Conservation (phyloP, 2,329 filamentous ascomycete genomes). For the Akanthomyces muscarius region DNA sequence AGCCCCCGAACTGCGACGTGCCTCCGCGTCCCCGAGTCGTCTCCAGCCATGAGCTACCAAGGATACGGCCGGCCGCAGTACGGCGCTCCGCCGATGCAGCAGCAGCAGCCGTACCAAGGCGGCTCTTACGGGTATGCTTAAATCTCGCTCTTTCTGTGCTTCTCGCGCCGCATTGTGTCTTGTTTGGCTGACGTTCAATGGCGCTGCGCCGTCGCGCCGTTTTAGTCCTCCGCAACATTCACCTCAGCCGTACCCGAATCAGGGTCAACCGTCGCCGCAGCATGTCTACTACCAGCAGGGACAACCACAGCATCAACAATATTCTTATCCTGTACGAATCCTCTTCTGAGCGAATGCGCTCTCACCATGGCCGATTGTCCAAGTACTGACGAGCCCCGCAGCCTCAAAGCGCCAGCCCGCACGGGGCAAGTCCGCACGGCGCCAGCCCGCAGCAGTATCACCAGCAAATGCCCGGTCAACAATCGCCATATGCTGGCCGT, state of each 20-base stretch:
- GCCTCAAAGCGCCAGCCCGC: constrained; percentile 32
- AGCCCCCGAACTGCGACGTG: not conserved
- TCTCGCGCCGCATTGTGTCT: not conserved
- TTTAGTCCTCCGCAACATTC: constrained; percentile 13
- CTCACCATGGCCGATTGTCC: not conserved
- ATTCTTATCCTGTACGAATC: constrained; percentile 38
- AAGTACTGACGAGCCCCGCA: constrained; percentile 18
- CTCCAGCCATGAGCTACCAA: constrained; percentile 10
- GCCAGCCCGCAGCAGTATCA: constrained; percentile 32
- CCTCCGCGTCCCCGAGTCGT: not conserved
- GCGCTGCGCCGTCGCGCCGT: not conserved
- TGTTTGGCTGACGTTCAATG: constrained; percentile 4
- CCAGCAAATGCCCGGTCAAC: constrained; percentile 24
- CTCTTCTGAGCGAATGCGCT: not conserved
- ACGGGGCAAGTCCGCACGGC: constrained; percentile 27
- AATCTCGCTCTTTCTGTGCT: not conserved
- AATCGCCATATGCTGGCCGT: constrained; percentile 41
- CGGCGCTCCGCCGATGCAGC: constrained; percentile 11
- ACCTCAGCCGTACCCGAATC: constrained; percentile 38
- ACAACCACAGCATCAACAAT: constrained; percentile 47
- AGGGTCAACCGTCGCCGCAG: constrained; percentile 35
- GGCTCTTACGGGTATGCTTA: constrained; percentile 6
- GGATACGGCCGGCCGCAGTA: constrained; percentile 14
- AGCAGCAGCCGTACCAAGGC: constrained; percentile 10
- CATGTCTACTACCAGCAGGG: constrained; percentile 41